phyloP scores from a whole-genome alignment of 768 basidiomycete genomes.

The Floccularia luteovirens region DNA sequence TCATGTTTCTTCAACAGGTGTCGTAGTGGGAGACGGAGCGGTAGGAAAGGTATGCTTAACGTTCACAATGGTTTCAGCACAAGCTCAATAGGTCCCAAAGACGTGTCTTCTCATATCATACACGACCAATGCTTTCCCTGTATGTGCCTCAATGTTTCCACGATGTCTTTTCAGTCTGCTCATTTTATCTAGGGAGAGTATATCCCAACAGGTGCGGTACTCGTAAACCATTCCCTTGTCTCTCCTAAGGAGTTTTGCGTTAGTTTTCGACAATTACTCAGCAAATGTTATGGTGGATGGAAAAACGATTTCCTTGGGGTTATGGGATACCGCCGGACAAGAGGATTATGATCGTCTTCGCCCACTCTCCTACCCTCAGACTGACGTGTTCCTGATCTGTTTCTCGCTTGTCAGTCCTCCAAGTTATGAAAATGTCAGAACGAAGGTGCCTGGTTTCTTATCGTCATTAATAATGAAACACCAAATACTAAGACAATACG shows the following conservation, averaged over 20 bases:
- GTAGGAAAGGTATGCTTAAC: slow-evolving; percentile 79
- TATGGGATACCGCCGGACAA: slow-evolving; percentile 99
- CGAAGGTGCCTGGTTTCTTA: slow-evolving; percentile 58
- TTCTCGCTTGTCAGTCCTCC: slow-evolving; percentile 98
- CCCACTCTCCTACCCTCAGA: slow-evolving; percentile 97
- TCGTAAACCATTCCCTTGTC: not conserved
- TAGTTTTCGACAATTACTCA: slow-evolving; percentile 98
- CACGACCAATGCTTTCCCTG: slow-evolving; percentile 96
- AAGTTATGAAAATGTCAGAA: slow-evolving; percentile 97
- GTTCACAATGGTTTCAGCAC: slow-evolving; percentile 5
- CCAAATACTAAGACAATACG: slow-evolving; percentile 8
- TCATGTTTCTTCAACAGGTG: slow-evolving; percentile 52
- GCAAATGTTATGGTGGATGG: slow-evolving; percentile 99
- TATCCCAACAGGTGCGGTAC: slow-evolving; percentile 80
- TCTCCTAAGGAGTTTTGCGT: slow-evolving; percentile 5
- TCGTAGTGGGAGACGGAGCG: slow-evolving; percentile 98
- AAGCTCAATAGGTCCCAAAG: slow-evolving; percentile 33
- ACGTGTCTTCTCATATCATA: slow-evolving; percentile 99
- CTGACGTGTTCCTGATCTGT: slow-evolving; percentile 98
- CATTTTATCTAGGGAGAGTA: slow-evolving; percentile 72
- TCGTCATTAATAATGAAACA: slow-evolving; percentile 2
- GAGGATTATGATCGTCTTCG: slow-evolving; percentile 98
- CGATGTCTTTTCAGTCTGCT: slow-evolving; percentile 6
- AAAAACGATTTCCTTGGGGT: slow-evolving; percentile 94
- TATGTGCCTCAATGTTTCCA: slow-evolving; percentile 30